A percentile compares a stretch with the other conserved stretches of the same genome.
These are phyloP conservation scores for Talaromyces sp. DNA, from an alignment of 2,329 filamentous ascomycete genomes.

Conservation along the genomic window DNA sequence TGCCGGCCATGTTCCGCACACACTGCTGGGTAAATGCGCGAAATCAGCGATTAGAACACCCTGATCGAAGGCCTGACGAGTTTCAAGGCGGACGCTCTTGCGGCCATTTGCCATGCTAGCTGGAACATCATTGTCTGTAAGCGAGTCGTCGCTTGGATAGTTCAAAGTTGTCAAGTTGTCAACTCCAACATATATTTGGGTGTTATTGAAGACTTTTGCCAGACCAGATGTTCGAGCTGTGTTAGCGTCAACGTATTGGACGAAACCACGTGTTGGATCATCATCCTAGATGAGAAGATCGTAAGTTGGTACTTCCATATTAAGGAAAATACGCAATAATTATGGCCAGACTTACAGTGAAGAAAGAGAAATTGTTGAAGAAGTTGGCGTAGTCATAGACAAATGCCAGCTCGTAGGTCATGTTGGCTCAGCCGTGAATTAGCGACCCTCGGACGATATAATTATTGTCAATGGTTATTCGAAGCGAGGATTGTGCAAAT, in stretches of 20 bases:
- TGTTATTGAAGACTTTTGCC: constrained; percentile 54
- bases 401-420: not conserved
- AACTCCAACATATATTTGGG: constrained; percentile 66
- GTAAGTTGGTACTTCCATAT: not conserved
- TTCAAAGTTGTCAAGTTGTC: constrained; percentile 57
- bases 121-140: constrained; percentile 49
- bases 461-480: not conserved
- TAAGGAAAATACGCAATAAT: not conserved
- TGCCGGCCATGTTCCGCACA: constrained; percentile 54
- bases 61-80: constrained; percentile 45
- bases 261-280: constrained; percentile 75
- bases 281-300: constrained; percentile 29
- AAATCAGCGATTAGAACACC: constrained; percentile 51
- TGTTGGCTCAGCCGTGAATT: not conserved
- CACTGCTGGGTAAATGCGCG: constrained; percentile 47
- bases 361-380: constrained; percentile 55
- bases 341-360: constrained; percentile 37
- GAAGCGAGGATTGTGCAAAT: not conserved
- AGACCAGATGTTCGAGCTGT: constrained; percentile 60
- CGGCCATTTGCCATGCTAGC: constrained; percentile 46
- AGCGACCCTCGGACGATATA: not conserved
- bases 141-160: constrained; percentile 68
- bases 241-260: constrained; percentile 62
- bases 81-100: constrained; percentile 47
- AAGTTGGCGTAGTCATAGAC: constrained; percentile 33